Evolutionary conservation across 257 asterid species (phyloP), one percentile per base, ranked within the genome.

Genomic region (Nicotiana tomentosiformis): DNA sequence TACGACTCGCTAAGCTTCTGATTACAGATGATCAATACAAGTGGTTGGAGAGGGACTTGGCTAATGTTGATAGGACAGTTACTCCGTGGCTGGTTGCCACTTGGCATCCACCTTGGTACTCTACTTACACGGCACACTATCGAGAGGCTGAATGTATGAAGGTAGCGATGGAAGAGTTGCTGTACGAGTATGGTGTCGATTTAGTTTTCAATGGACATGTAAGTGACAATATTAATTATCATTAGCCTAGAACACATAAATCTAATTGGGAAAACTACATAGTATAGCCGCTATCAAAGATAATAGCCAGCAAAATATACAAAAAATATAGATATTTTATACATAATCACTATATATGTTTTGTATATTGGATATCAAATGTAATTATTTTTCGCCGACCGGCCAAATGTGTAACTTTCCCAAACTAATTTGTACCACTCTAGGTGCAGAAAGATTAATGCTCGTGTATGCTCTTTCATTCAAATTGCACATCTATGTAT

Each of bases 31-130:
- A 90, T 87, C 99, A 96, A 79, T 96, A 90, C 92, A 90, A 83
- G 86, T 96, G 99, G 99, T 80, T 96, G 91, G 85, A 89, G 84
- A 86, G 82, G 84, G 98, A 96, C 87, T 89, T 96, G 55, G 90
- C 93, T 70, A 88, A 85, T 3, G 93, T 93, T 29, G 86, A 94
- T 77, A 82, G 98, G 80, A 85, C 87, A 20, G 87, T 90, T 69
- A 96, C 98, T 30, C 99, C 99, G 16, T 96, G 99, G 99, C 81
- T 96, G 82, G 84, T 96, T 32, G 97, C 92, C 51, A 85, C 93
- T 2, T 92, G 97, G 99, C 99, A 96, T 86, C 92, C 99, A 5
- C 99, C 99, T 15, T 96, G 99, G 99, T 96, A 96, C 89, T 83
- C 93, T 83, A 89, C 95, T 33, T 96, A 92, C 91, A 87, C 82